Evolutionary conservation across 768 basidiomycete genomes (phyloP).

Genomic region (Suillus lakei): DNA sequence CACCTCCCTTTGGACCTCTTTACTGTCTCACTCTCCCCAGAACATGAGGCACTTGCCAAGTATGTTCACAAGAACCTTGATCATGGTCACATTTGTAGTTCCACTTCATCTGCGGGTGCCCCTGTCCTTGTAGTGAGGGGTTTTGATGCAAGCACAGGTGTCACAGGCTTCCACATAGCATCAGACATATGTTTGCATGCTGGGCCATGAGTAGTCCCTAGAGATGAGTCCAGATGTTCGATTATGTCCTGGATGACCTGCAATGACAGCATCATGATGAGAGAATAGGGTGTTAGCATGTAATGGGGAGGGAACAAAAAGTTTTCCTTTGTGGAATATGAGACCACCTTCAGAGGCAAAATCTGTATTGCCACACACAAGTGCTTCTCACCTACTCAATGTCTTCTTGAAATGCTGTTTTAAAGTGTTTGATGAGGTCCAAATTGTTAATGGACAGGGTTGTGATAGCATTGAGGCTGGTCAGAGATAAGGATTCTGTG

Average conservation of each 20-base stretch:
- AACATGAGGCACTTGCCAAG: conserved; percentile 37
- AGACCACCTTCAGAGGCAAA: no score
- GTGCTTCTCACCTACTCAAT: no score
- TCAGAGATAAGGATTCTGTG: not conserved
- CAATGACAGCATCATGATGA: no score
- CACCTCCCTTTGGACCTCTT: conserved; percentile 33
- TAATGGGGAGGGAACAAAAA: no score
- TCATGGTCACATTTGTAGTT: conserved; percentile 20
- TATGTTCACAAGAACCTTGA: conserved; percentile 43
- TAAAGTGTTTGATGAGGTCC: conserved; percentile 21
- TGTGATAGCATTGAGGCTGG: conserved; percentile 19
- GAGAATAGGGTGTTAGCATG: no score
- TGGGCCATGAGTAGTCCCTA: conserved; percentile 47
- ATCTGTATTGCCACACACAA: no score
- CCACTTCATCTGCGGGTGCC: conserved; percentile 34
- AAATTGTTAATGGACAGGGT: conserved; percentile 24
- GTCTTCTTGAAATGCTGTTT: conserved; percentile 31
- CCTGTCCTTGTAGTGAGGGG: conserved; percentile 29
- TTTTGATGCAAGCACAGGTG: conserved; percentile 6
- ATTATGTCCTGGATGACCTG: conserved; percentile 46
- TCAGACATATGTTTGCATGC: conserved; percentile 3
- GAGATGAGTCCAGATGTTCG: conserved; percentile 37
- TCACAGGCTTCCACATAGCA: conserved; percentile 3
- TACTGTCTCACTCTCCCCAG: conserved; percentile 38
- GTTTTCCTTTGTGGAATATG: no score